phyloP scores from a whole-genome alignment of 108 stramenopile genomes.

The Cyclotella cryptica region DNA sequence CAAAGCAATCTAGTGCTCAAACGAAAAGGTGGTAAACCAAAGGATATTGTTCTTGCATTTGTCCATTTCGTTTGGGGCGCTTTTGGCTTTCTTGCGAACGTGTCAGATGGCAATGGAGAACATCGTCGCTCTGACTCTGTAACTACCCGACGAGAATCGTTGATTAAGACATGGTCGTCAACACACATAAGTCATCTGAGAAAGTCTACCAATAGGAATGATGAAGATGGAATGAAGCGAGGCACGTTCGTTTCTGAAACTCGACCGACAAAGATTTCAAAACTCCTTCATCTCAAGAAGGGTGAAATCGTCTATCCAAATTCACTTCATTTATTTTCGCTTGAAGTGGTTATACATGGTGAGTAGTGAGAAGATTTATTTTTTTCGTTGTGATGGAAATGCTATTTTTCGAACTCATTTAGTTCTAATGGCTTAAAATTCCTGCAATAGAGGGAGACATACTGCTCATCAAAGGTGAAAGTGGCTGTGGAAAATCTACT shows the following conservation, averaged over 20 bases:
- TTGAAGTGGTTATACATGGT: not conserved
- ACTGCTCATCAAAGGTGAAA: constrained; percentile 46
- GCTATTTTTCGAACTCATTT: too few relatives aligned
- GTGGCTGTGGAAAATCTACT: constrained; percentile 73
- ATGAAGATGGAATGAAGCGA: not conserved
- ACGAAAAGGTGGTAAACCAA: constrained; percentile 16
- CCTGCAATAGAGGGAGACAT: constrained; percentile 24
- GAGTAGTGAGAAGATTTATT: not conserved
- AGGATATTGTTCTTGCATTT: not conserved
- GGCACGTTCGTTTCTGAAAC: not conserved
- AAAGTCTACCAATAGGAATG: not conserved
- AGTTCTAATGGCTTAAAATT: too few relatives aligned
- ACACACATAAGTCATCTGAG: not conserved
- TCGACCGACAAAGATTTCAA: not conserved
- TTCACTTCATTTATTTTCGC: constrained; percentile 4
- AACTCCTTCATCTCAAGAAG: not conserved
- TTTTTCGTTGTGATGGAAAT: not conserved
- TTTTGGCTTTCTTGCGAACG: not conserved
- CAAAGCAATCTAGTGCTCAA: constrained; percentile 26
- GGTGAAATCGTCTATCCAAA: not conserved
- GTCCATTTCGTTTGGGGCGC: not conserved
- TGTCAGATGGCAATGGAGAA: not conserved
- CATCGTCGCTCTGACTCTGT: not conserved
- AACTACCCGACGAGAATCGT: not conserved
- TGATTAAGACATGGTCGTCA: not conserved